Conservation (phyloP, 2,329 filamentous ascomycete genomes). For the Pseudocercospora pini-densiflorae region DNA sequence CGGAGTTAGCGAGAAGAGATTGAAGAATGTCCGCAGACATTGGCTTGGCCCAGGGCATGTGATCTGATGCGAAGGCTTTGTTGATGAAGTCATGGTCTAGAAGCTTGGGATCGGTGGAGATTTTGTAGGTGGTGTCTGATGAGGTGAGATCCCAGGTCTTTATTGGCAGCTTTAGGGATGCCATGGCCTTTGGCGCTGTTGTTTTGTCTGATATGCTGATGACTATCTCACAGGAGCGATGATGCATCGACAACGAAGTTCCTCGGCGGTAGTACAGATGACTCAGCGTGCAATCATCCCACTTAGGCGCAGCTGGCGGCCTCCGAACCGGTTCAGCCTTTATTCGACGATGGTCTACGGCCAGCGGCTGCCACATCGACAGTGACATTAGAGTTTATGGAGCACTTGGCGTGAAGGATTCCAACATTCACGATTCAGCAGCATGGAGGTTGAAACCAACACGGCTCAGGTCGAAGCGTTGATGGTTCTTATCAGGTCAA, state of each 20-base stretch:
- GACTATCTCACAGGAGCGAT: neutral
- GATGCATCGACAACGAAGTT: neutral
- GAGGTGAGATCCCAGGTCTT: neutral
- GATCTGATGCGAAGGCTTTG: constrained; percentile 31
- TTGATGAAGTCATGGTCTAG: constrained; percentile 36
- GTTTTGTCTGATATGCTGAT: neutral
- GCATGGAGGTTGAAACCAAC: neutral
- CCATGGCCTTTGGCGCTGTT: neutral
- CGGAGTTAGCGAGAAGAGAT: constrained; percentile 33
- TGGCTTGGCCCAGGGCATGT: constrained; percentile 39
- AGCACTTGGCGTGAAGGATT: neutral
- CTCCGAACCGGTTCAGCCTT: neutral
- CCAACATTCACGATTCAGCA: neutral
- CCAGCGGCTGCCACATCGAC: neutral
- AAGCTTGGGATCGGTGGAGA: constrained; percentile 26
- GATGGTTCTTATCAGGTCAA: neutral
- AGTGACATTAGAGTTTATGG: neutral
- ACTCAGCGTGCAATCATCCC: neutral
- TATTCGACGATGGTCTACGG: neutral
- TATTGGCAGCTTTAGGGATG: neutral
- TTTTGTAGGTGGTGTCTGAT: neutral
- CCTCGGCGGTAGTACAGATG: neutral
- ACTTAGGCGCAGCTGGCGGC: neutral
- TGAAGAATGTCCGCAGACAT: constrained; percentile 27
- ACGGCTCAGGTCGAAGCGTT: neutral